Evolutionary conservation across 1,139 yeast genomes (phyloP), one percentile per base, ranked within the genome.

Genomic region (Zygosaccharomyces sapae): DNA sequence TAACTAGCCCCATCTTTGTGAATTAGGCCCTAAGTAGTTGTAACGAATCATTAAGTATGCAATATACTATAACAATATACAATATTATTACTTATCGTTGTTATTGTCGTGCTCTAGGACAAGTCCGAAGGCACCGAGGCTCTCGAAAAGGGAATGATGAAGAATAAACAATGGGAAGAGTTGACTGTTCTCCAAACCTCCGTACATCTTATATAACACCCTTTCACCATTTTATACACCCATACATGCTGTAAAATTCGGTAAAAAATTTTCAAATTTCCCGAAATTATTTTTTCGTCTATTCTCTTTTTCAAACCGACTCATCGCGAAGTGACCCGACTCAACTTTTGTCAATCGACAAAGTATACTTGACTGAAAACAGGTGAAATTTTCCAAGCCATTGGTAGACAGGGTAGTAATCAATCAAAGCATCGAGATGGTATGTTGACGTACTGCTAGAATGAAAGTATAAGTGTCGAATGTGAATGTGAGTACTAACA

Each of bases 341-440:
- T 25, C 19, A 24, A 37, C 18, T 24, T 19, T 25, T 37, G 40
- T 18, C 40, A 24, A 24, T 12, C 24, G 40, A 37, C 40, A 37
- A 37, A 37, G 24, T 37, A 24, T 22, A 27, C 40, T 30, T 12
- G 13, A 27, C 12, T 37, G 9, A 37, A 37, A 18, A 30, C 29
- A 19, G 19, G 31, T 18, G 24, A 12, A 27, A 9, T 27, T 12
- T 37, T 37, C 29, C 33, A 22, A 37, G 27, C 29, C 10, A 24
- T 27, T n/a, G 40, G 30, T 16, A 24, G 31, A 22, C 12, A 24
- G 24, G 10, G 16, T 37, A 37, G 10, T 19, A 37, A 24, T 5
- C 8, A 10, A 37, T 10, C 40, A 37, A 37, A 37, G 31, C 27
- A 46, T 46, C 49, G 44, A 48, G 41, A 48, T 48, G 51, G 51